Evolutionary conservation across 805 yeast species (phyloP).

Genomic region (Suhomyces kilbournensis): DNA sequence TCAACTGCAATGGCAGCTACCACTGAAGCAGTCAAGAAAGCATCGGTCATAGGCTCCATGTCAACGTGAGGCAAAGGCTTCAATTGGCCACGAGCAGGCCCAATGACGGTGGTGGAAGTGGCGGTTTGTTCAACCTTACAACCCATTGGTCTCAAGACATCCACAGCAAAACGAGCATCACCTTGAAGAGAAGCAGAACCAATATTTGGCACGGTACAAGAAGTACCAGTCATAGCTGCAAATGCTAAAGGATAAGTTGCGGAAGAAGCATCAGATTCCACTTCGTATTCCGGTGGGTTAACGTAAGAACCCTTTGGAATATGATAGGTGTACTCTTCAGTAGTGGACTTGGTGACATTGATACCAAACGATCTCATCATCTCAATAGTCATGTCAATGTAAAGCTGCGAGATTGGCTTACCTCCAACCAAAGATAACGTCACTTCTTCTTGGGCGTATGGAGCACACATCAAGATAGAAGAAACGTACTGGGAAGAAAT

Average conservation of each 20-base stretch:
- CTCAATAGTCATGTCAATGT: conserved; percentile 94
- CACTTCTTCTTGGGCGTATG: conserved; percentile 86
- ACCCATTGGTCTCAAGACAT: conserved; percentile 93
- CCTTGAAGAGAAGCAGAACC: conserved; percentile 93
- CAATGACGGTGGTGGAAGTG: conserved; percentile 86
- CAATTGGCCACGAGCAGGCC: conserved; percentile 71
- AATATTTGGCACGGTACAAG: conserved; percentile 90
- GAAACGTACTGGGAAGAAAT: conserved; percentile 97
- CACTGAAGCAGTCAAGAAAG: conserved; percentile 93
- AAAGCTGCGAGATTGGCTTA: conserved; percentile 91
- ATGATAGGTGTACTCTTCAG: conserved; percentile 81
- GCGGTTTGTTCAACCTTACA: conserved; percentile 81
- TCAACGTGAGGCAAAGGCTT: conserved; percentile 74
- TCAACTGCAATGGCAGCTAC: conserved; percentile 86
- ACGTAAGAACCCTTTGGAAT: conserved; percentile 80
- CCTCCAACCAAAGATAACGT: conserved; percentile 91
- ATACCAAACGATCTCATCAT: conserved; percentile 94
- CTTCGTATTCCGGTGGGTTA: conserved; percentile 81
- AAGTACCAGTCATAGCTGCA: conserved; percentile 94
- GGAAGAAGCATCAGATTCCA: conserved; percentile 96
- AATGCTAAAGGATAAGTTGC: conserved; percentile 97
- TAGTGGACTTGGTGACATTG: conserved; percentile 60
- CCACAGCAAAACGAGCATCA: conserved; percentile 93
- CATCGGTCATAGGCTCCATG: conserved; percentile 99
- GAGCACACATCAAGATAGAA: conserved; percentile 95